Conservation (phyloP, 495 filamentous ascomycete genomes). For the Tuber magnatum region DNA sequence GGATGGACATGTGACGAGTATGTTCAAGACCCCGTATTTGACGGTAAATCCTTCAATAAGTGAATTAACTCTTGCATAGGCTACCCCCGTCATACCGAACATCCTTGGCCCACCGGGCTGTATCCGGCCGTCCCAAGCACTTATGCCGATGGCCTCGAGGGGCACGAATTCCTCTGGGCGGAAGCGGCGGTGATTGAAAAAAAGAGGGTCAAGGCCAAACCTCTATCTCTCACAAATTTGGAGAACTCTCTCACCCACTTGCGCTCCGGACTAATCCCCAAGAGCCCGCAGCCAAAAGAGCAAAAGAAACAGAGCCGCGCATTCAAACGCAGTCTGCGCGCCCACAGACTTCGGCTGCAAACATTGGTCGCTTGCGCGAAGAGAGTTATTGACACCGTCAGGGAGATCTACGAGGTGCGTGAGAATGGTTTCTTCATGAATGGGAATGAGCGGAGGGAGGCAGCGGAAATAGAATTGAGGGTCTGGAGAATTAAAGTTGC, state of each 20-base stretch:
- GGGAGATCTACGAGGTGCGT: neutral
- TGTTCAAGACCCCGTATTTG: neutral
- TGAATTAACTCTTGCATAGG: neutral
- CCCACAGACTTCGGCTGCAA: neutral
- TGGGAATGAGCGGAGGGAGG: neutral
- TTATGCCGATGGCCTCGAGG: neutral
- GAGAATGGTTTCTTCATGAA: neutral
- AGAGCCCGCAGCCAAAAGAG: neutral
- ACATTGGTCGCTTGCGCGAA: neutral
- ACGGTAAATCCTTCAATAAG: neutral
- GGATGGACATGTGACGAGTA: neutral
- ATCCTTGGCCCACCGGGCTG: neutral
- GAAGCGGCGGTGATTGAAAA: neutral
- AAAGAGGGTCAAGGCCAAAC: neutral
- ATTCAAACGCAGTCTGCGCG: neutral
- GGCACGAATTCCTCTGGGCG: neutral
- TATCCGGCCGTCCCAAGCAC: neutral
- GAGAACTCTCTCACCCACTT: neutral
- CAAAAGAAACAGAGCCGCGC: neutral
- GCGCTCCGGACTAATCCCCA: neutral
- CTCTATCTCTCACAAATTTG: neutral
- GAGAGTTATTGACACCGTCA: neutral
- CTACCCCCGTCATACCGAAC: neutral
- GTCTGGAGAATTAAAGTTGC: neutral
- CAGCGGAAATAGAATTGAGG: neutral